These are phyloP conservation scores for Xylariomycetidae sp. DNA, from an alignment of 2,329 filamentous ascomycete species.

Conservation along the genomic window DNA sequence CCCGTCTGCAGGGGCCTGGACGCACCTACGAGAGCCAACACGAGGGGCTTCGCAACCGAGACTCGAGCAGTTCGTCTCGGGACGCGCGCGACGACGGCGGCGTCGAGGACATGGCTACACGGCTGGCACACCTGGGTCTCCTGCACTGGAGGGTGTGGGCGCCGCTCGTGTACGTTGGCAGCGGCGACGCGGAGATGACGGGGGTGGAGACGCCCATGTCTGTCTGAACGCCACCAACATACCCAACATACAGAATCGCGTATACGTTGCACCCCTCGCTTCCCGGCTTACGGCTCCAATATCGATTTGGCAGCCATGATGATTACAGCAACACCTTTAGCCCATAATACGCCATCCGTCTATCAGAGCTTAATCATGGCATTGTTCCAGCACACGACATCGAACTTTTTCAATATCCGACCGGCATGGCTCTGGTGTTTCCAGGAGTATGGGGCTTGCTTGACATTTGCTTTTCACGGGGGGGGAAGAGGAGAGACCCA, in stretches of 20 bases:
- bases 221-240: too few species aligned
- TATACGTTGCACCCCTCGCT: neutral
- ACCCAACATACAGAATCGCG: too few species aligned
- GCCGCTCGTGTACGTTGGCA: conserved; percentile 58
- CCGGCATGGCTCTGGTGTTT: conserved; percentile 13
- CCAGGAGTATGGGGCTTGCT: conserved; percentile 3
- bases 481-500: too few species aligned
- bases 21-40: conserved; percentile 28
- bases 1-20: conserved; percentile 35
- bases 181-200: conserved; percentile 15
- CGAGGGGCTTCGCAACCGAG: conserved; percentile 20
- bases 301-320: conserved; percentile 2
- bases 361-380: conserved; percentile 5
- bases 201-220: conserved; percentile 18
- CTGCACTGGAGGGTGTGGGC: conserved; percentile 90
- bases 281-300: neutral
- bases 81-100: conserved; percentile 46
- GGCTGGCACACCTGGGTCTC: conserved; percentile 75
- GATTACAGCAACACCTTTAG: neutral
- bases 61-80: conserved; percentile 22
- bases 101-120: conserved; percentile 64
- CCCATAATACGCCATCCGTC: too few species aligned
- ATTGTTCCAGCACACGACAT: conserved; percentile 8
- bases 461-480: too few species aligned
- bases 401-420: conserved; percentile 2